Base-by-base conservation (phyloP, 768 basidiomycete genomes). In the Phylloporus sp. region DNA sequence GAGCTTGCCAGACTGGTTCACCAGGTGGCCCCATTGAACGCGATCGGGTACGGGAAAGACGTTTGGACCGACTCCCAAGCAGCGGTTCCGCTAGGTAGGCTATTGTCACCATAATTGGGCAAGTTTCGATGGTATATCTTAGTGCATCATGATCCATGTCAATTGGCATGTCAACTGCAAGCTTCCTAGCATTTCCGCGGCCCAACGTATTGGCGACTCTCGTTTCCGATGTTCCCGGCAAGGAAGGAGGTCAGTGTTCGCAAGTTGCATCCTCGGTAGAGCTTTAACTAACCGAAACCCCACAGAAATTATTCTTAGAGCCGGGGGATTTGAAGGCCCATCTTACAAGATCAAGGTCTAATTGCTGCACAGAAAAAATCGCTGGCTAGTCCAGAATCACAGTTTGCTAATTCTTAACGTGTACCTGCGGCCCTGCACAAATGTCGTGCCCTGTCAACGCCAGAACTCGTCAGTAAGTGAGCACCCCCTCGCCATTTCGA, bases 401-500 rank as follows among this genome's bases (percentile, higher is more conserved):
- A 16, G 18, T 38, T 22, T 38, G 36, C 36, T 20, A 38, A 38
- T 22, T 22, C 20, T 36, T 36, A 36, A 36, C 35, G 35, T 18
- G n/a, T 18, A 36, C 35, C 11, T 16, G 9, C 9, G 2, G 31
- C 31, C 31, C 31, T 11, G 12, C 31, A 11, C 31, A 32, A 3
- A 3, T 8, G 28, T 15, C 15, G 12, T 23, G 6, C 22, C 22
- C 8, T 12, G 34, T 50, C 50, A 63, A 41, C 5, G 20, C 61
- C 58, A 59, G 47, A 60, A 66, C 22, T 48, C 47, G 15, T 45
- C 48, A 3, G 34, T 9, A 11, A 64, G 45, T 12, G 59, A 59
- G 59, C 77, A 79, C 54, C 69, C 66, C 39, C 70, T 65, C 31
- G 76, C 76, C 74, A 79, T 79, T 61, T 79, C 77, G 6, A 74